These are phyloP conservation scores for Panicum hallii DNA, from an alignment of 202 grass and related monocot genomes.

Conservation along the genomic window DNA sequence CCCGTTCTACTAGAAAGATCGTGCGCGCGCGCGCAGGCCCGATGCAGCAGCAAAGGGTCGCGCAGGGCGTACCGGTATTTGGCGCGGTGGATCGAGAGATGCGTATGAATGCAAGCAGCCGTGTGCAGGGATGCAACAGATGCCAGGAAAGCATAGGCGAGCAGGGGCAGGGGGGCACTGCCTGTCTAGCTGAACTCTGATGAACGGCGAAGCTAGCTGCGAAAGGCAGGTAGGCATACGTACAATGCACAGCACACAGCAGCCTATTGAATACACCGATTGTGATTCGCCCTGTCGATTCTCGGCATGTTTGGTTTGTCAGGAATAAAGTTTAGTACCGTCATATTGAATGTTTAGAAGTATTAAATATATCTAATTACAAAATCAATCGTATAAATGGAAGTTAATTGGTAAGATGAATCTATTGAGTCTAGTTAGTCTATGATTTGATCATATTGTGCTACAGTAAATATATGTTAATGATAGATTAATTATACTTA, in stretches of 20 bases:
- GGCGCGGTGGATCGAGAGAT: not conserved
- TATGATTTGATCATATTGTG: too few species aligned
- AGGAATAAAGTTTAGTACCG: too few species aligned
- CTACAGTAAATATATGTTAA: too few species aligned
- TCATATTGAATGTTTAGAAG: too few species aligned
- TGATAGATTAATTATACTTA: too few species aligned
- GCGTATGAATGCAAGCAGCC: not conserved
- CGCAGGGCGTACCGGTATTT: not conserved
- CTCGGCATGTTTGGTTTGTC: too few species aligned
- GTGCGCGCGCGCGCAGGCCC: not conserved
- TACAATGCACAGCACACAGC: not conserved
- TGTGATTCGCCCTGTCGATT: too few species aligned
- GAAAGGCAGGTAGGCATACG: not conserved
- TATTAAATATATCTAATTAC: too few species aligned
- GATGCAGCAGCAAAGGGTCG: not conserved
- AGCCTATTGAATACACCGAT: not conserved
- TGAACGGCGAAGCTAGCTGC: not conserved
- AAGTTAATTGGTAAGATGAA: too few species aligned
- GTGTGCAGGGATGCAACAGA: not conserved
- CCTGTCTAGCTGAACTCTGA: not conserved
- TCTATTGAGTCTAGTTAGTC: too few species aligned
- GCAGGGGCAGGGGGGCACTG: not conserved
- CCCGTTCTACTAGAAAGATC: constrained; percentile 1
- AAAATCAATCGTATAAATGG: too few species aligned
- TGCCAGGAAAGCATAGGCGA: not conserved